Base-by-base conservation (phyloP, 106 monocot genomes). In the Cymbidium sinense region DNA sequence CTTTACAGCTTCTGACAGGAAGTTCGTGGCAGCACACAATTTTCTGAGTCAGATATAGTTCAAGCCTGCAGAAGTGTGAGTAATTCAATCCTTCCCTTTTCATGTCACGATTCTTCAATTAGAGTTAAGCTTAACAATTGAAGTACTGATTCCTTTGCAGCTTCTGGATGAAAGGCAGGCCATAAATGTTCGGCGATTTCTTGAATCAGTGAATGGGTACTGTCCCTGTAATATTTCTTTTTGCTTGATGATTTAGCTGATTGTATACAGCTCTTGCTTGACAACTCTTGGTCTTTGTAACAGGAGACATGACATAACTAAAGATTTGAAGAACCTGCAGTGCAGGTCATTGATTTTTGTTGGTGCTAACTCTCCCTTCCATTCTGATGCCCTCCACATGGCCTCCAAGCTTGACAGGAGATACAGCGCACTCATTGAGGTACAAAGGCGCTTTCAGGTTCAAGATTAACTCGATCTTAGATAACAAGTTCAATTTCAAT, bases 401-500 rank as follows among this genome's bases (percentile, higher is more conserved):
- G 54, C 75, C 7, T 83, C 91, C 31, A 91, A 91, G 74, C 58
- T 95, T 29, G 87, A 95, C 75, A 84, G 86, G 73, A 87, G 91
- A 91, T 89, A 86, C 74, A 86, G 87, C 50, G 94, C 89, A 12
- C 77, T 94, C 73, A 89, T 91, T 41, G 91, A 91, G 91, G 94
- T 94, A 72, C 13, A 13, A 47, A 47, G 47, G 13, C 2, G 47
- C 13, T 47, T 47, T 47, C 13, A 13, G 8, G 18, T 21, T 47
- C 15, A 13, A 47, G 11, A 15, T 15, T 47, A 47, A 47, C 47
- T 47, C 47, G 47, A 47, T 17, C 11, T 47, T 47, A 47, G 1
- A 12, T 47, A 13, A 13, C 15, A 15, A 47, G 15, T 47, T 13
- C 11, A 47, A 17, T 13, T 47, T 47, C 47, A 15, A 39, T 47